These are phyloP conservation scores for Trametes gibbosa DNA, from an alignment of 768 basidiomycete species.

Conservation along the genomic window DNA sequence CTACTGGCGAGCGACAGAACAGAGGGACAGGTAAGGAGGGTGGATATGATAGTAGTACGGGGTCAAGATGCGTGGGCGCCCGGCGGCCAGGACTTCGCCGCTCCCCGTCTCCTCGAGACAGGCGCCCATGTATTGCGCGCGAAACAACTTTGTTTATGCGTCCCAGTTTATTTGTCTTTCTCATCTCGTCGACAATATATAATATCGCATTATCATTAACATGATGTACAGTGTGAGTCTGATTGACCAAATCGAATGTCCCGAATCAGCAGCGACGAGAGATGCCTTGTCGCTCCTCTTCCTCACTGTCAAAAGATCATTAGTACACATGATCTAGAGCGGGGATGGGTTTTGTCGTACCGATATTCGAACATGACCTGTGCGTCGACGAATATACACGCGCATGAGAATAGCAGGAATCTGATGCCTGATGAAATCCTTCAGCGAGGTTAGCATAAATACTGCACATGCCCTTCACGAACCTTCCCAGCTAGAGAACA, in stretches of 20 bases:
- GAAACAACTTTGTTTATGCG: neutral
- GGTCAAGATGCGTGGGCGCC: neutral
- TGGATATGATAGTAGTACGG: constrained; percentile 5
- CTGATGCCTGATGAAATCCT: constrained; percentile 45
- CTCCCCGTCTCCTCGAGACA: neutral
- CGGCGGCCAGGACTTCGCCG: neutral
- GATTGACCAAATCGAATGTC: neutral
- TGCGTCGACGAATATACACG: constrained; percentile 72
- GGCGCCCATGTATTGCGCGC: neutral
- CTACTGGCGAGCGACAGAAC: neutral
- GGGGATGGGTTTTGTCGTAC: constrained; percentile 39
- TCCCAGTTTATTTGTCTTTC: neutral
- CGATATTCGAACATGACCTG: constrained; percentile 98
- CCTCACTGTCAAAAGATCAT: constrained; percentile 25
- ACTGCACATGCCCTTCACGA: neutral
- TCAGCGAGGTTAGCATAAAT: neutral
- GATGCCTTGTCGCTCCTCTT: constrained; percentile 31
- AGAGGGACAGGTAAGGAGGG: neutral
- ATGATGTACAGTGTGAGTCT: neutral
- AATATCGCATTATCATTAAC: neutral
- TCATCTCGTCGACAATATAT: neutral
- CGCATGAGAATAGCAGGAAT: constrained; percentile 61
- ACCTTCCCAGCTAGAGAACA: constrained; percentile 72
- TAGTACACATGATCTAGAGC: no score
- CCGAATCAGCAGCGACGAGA: constrained; percentile 23